phyloP scores from a whole-genome alignment of 257 asterid species.

The Penstemon davidsonii region DNA sequence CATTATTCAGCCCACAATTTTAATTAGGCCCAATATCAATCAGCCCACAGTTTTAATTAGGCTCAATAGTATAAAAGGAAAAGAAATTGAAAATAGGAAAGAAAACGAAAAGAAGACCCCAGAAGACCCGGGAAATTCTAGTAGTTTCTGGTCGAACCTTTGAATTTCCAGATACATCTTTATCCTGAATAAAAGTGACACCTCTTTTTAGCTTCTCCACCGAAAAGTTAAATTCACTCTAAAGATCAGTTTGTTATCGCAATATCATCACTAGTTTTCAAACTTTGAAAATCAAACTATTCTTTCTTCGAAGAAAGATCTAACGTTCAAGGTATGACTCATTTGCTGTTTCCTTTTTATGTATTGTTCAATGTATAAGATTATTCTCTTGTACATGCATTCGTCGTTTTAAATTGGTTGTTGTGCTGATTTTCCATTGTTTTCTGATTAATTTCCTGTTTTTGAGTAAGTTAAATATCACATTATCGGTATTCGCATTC shows the following conservation, averaged over 20 bases:
- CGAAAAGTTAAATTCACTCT: too few relatives aligned
- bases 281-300: background rate
- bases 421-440: background rate
- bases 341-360: background rate
- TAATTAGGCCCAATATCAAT: too few relatives aligned
- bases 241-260: too few relatives aligned
- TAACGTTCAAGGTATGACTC: constrained; percentile 22
- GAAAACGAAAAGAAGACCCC: background rate
- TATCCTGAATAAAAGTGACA: constrained; percentile 25
- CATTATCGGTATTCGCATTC: background rate
- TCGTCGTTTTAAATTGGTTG: background rate
- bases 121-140: constrained; percentile 7
- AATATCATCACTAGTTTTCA: background rate
- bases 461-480: too few relatives aligned
- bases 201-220: background rate
- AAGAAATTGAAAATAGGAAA: too few relatives aligned
- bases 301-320: background rate
- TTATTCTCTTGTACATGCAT: background rate
- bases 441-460: background rate
- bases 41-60: too few relatives aligned
- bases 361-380: background rate
- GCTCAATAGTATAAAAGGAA: too few relatives aligned
- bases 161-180: constrained; percentile 28
- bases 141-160: constrained; percentile 37
- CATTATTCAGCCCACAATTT: too few relatives aligned